Percentiles rank a stretch among this genome's conserved stretches.
phyloP scores from a whole-genome alignment of 2,329 filamentous ascomycete genomes.

The Pseudogymnoascus sp. region DNA sequence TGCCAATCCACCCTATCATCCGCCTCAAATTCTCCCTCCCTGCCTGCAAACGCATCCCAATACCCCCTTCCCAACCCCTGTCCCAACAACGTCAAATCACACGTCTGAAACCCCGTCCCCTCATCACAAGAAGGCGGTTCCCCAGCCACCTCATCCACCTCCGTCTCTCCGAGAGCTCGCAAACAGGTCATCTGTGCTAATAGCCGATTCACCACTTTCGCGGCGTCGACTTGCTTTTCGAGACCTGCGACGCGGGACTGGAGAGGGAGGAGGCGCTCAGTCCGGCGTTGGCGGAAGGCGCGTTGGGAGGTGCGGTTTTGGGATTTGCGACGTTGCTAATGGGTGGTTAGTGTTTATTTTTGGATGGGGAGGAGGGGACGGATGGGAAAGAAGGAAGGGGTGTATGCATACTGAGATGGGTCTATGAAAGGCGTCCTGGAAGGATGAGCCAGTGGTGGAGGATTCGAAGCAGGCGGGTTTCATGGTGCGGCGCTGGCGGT shows the following conservation, averaged over 20 bases:
- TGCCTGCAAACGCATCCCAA: not conserved
- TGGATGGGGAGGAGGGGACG: not conserved
- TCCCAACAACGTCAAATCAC: not conserved
- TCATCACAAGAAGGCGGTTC: not conserved
- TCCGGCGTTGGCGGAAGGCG: not conserved
- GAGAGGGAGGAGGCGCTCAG: not conserved
- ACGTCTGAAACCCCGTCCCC: not conserved
- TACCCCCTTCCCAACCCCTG: not conserved
- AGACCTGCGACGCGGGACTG: not conserved
- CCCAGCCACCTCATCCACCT: not conserved
- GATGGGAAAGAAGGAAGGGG: not conserved
- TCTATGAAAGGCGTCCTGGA: not conserved
- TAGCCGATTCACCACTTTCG: not conserved
- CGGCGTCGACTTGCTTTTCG: not conserved
- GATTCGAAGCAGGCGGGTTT: not conserved
- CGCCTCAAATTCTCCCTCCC: not conserved
- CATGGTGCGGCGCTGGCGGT: not conserved
- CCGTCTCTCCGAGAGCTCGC: not conserved
- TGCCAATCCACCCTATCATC: not conserved
- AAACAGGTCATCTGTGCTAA: not conserved
- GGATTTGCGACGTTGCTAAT: not conserved
- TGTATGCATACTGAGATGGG: not conserved
- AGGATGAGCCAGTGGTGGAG: not conserved
- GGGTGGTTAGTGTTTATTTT: not conserved
- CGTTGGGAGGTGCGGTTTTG: conserved; percentile 8